A percentile compares a stretch with the other conserved stretches of the same genome.
These are phyloP conservation scores for Lupinus albus DNA, from an alignment of 306 rosid species.

Conservation along the genomic window DNA sequence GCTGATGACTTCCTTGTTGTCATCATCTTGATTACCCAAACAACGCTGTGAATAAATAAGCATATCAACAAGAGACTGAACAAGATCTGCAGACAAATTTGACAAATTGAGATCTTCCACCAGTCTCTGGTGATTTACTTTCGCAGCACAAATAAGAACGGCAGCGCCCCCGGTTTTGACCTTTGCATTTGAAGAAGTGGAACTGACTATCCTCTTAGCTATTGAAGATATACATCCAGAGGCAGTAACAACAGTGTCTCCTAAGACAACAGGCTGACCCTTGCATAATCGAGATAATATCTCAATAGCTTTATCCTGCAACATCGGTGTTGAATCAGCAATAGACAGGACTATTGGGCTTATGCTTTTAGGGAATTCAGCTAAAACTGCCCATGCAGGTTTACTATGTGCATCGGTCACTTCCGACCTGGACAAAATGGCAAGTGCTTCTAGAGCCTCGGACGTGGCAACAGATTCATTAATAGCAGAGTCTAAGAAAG, in stretches of 20 bases:
- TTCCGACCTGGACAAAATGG: conserved; percentile 75
- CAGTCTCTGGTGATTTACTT: conserved; percentile 78
- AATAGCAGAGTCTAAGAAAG: conserved; percentile 74
- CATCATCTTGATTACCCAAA: conserved; percentile 47
- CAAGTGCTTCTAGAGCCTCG: conserved; percentile 94
- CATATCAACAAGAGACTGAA: conserved; percentile 78
- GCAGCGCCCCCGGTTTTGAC: conserved; percentile 89
- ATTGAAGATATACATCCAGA: conserved; percentile 74
- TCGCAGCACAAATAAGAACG: conserved; percentile 86
- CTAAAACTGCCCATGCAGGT: conserved; percentile 92
- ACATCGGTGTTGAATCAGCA: conserved; percentile 64
- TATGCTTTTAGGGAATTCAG: conserved; percentile 86
- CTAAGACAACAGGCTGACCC: conserved; percentile 79
- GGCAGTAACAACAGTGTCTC: conserved; percentile 65
- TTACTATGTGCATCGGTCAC: conserved; percentile 54
- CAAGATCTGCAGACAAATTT: conserved; percentile 61
- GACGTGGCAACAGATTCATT: conserved; percentile 63
- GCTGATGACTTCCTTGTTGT: conserved; percentile 65
- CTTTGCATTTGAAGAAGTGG: conserved; percentile 63
- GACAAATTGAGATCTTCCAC: conserved; percentile 81
- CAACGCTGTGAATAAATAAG: conserved; percentile 55
- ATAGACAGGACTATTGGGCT: conserved; percentile 83
- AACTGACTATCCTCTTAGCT: conserved; percentile 73
- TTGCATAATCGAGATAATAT: conserved; percentile 83
- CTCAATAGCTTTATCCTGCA: conserved; percentile 95